Percentiles rank a stretch among this genome's conserved stretches.
These are phyloP conservation scores for Ganoderma meredithae DNA, from an alignment of 1,284 basidiomycete species.

Conservation along the genomic window DNA sequence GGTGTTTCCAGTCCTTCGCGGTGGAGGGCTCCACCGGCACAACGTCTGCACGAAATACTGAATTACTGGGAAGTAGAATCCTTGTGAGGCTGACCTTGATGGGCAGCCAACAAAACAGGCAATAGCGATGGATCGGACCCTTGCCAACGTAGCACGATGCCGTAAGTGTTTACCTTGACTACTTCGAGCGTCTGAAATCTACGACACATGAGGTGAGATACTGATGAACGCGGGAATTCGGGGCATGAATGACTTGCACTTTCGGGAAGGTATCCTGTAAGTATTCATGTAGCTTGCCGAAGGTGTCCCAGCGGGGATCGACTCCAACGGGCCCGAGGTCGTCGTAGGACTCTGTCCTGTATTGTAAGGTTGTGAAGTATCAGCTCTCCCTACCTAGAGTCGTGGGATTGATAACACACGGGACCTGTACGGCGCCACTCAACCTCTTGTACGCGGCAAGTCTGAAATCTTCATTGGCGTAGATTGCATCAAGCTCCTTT, in stretches of 20 bases:
- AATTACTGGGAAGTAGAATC: too few relatives aligned
- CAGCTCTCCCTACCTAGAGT: background rate
- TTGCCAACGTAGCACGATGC: constrained; percentile 67
- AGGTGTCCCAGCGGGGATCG: constrained; percentile 53
- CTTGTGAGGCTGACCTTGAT: constrained; percentile 57
- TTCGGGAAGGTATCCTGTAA: constrained; percentile 48
- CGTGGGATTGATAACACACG: constrained; percentile 23
- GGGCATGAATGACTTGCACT: constrained; percentile 43
- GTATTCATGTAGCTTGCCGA: constrained; percentile 48
- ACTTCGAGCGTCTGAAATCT: constrained; percentile 59
- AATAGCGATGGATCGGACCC: constrained; percentile 62
- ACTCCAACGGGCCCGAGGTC: constrained; percentile 42
- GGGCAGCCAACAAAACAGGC: constrained; percentile 70
- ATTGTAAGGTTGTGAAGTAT: background rate
- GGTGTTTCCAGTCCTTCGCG: constrained; percentile 55
- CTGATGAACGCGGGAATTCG: background rate
- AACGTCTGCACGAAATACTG: constrained; percentile 56
- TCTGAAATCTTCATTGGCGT: constrained; percentile 25
- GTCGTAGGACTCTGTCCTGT: constrained; percentile 42
- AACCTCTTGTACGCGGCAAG: constrained; percentile 28
- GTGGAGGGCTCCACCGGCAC: constrained; percentile 63
- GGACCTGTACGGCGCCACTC: constrained; percentile 34
- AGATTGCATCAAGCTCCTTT: constrained; percentile 39
- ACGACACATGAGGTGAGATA: background rate
- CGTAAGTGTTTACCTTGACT: constrained; percentile 69